Evolutionary conservation across 2,329 filamentous ascomycete genomes (phyloP).

Genomic region (Cladobotryum protrusum): DNA sequence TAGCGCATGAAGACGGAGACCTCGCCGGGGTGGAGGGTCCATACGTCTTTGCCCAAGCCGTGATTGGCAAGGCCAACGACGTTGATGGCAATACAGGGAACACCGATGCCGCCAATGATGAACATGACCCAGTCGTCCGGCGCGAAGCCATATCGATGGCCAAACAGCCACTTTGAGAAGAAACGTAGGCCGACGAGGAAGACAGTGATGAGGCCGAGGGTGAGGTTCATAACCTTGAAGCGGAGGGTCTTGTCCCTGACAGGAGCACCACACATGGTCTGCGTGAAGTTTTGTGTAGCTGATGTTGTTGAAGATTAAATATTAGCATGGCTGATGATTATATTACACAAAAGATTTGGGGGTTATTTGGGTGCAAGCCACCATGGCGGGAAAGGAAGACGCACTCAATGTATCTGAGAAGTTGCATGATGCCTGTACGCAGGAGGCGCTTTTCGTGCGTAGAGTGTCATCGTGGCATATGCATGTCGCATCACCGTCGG

Average conservation of each 20-base stretch:
- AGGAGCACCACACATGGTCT: background rate
- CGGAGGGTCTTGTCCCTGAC: background rate
- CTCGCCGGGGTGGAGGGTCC: constrained; percentile 21
- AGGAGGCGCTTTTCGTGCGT: background rate
- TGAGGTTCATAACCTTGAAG: constrained; percentile 8
- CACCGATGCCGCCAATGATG: constrained; percentile 15
- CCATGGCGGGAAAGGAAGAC: background rate
- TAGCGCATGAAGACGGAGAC: constrained; percentile 19
- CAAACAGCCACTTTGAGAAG: constrained; percentile 20
- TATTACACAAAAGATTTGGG: background rate
- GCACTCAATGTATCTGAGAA: constrained; percentile 6
- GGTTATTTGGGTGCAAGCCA: background rate
- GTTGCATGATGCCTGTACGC: constrained; percentile 4
- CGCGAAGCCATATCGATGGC: constrained; percentile 25
- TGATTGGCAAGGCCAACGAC: constrained; percentile 17
- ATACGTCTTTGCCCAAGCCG: constrained; percentile 29
- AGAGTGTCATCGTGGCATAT: constrained; percentile 2
- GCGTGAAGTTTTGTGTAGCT: constrained; percentile 4
- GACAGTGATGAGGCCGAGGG: constrained; percentile 15
- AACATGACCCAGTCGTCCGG: constrained; percentile 27
- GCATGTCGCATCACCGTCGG: constrained; percentile 1
- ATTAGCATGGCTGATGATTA: background rate
- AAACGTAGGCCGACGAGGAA: constrained; percentile 15
- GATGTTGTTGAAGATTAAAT: background rate
- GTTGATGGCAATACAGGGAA: constrained; percentile 20